Conservation (phyloP, 2,329 filamentous ascomycete species). For the Sclerotinia nivalis region DNA sequence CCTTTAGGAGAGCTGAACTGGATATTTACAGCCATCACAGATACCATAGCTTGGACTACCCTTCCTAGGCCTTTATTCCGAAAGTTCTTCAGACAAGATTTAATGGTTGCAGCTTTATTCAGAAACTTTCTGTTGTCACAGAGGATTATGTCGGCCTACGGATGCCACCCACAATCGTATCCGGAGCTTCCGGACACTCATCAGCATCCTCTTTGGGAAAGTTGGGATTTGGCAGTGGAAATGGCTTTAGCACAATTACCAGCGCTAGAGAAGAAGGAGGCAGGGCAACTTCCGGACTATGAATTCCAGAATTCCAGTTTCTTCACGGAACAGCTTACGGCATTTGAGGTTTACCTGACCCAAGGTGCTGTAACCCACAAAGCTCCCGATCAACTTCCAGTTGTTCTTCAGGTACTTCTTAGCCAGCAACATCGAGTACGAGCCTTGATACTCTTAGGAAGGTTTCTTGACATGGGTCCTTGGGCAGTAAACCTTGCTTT, state of each 20-base stretch:
- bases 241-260: slow-evolving; percentile 90
- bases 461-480: slow-evolving; percentile 91
- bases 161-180: slow-evolving; percentile 90
- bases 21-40: slow-evolving; percentile 99
- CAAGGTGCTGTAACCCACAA: slow-evolving; percentile 82
- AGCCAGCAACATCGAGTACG: slow-evolving; percentile 93
- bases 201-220: slow-evolving; percentile 92
- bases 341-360: slow-evolving; percentile 92
- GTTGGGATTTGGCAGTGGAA: slow-evolving; percentile 96
- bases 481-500: slow-evolving; percentile 98
- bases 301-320: slow-evolving; percentile 94
- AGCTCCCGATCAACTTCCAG: slow-evolving; percentile 90
- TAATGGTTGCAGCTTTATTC: slow-evolving; percentile 98
- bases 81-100: slow-evolving; percentile 93
- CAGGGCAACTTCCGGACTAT: slow-evolving; percentile 63
- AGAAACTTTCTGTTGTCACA: slow-evolving; percentile 94
- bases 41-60: slow-evolving; percentile 98
- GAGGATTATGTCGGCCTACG: slow-evolving; percentile 93
- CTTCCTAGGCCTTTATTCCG: slow-evolving; percentile 88
- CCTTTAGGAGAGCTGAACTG: slow-evolving; percentile 96
- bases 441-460: slow-evolving; percentile 86
- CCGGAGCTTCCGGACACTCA: slow-evolving; percentile 93
- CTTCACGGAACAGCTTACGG: slow-evolving; percentile 94
- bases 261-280: slow-evolving; percentile 77
- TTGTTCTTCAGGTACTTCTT: slow-evolving; percentile 91